A percentile compares a stretch with the other conserved stretches of the same genome.
Evolutionary conservation across 2,329 filamentous ascomycete genomes (phyloP).

Genomic region (Magnaporthiopsis rhizophila): DNA sequence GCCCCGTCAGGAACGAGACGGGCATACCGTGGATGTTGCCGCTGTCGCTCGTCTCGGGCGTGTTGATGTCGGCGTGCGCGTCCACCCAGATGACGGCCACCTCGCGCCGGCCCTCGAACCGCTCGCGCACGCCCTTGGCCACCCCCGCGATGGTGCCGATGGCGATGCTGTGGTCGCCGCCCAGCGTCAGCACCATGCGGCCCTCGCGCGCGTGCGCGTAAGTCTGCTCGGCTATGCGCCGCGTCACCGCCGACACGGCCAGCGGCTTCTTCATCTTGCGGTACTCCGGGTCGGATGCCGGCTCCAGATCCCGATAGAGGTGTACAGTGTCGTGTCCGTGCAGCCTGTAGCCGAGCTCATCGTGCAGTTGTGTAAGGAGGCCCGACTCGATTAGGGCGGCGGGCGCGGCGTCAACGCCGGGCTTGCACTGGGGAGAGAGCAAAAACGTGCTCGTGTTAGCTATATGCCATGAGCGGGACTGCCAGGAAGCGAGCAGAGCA

Average conservation of each 20-base stretch:
- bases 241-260: conserved; percentile 77
- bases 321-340: conserved; percentile 78
- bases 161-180: conserved; percentile 93
- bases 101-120: conserved; percentile 59
- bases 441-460: conserved; percentile 12
- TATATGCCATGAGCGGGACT: not conserved
- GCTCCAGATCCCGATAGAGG: conserved; percentile 69
- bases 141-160: conserved; percentile 88
- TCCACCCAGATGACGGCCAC: conserved; percentile 98
- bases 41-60: conserved; percentile 78
- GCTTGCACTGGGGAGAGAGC: conserved; percentile 58
- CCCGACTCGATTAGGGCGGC: conserved; percentile 83
- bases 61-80: conserved; percentile 96
- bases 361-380: conserved; percentile 71
- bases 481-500: not conserved
- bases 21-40: conserved; percentile 99
- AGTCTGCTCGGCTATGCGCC: conserved; percentile 72
- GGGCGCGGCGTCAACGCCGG: conserved; percentile 85
- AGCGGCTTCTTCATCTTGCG: conserved; percentile 92
- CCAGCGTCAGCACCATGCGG: conserved; percentile 83
- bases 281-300: conserved; percentile 65
- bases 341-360: conserved; percentile 83
- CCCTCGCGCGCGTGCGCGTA: conserved; percentile 79
- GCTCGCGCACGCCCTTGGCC: conserved; percentile 77
- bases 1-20: conserved; percentile 79